Conservation (phyloP, 306 rosid species). For the Rubus idaeus region DNA sequence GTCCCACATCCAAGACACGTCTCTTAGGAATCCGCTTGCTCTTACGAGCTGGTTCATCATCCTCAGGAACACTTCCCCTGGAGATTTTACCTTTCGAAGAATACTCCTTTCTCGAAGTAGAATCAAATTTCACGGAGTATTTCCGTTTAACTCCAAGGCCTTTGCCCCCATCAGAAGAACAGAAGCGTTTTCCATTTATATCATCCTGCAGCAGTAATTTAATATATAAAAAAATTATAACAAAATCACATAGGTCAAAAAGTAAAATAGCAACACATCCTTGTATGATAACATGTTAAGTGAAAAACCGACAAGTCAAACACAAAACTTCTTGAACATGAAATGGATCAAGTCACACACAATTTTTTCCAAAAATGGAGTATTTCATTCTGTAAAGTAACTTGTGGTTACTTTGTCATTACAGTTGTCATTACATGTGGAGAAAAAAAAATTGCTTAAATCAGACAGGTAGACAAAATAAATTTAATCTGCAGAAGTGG, state of each 20-base stretch:
- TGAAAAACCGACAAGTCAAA: neutral
- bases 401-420: neutral
- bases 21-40: conserved; percentile 42
- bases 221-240: neutral
- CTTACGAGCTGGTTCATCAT: conserved; percentile 33
- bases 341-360: conserved; percentile 1
- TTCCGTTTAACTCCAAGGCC: conserved; percentile 19
- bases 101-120: conserved; percentile 15
- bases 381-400: neutral
- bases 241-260: neutral
- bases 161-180: conserved; percentile 24
- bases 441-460: neutral
- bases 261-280: neutral
- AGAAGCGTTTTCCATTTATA: conserved; percentile 16
- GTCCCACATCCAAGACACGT: conserved; percentile 26
- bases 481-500: neutral
- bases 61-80: conserved; percentile 9
- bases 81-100: conserved; percentile 16
- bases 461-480: neutral
- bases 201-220: conserved; percentile 29
- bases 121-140: conserved; percentile 15
- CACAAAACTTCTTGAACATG: neutral
- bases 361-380: neutral
- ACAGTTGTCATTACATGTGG: neutral
- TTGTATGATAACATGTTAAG: neutral